These are phyloP conservation scores for Rhynchospora pubera DNA, from an alignment of 176 grass and related monocot genomes.

Conservation along the genomic window DNA sequence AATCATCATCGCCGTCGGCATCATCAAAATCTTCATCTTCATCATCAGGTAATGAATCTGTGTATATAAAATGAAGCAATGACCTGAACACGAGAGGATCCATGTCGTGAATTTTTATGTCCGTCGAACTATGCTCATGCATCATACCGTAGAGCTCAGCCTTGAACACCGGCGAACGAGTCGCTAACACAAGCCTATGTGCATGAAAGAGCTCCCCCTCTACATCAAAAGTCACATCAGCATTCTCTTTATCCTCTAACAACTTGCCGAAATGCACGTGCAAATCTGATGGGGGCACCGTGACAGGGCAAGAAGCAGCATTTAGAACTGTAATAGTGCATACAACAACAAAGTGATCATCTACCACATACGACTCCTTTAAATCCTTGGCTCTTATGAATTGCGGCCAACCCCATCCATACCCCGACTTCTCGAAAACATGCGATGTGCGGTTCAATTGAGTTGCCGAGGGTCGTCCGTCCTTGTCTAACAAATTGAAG, in stretches of 20 bases:
- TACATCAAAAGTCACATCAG: constrained; percentile 4
- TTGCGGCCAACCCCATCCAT: constrained; percentile 18
- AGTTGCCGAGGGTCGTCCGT: background rate
- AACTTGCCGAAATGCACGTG: background rate
- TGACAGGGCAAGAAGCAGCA: background rate
- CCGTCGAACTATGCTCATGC: background rate
- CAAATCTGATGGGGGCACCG: background rate
- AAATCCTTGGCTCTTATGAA: constrained; percentile 7
- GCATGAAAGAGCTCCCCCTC: background rate
- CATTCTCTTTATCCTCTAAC: constrained; percentile 9
- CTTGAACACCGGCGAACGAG: constrained; percentile 22
- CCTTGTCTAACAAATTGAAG: constrained; percentile 16
- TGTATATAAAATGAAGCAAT: constrained; percentile 19
- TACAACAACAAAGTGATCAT: constrained; percentile 6
- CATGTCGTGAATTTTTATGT: constrained; percentile 2
- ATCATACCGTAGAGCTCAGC: constrained; percentile 10
- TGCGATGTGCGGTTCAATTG: constrained; percentile 13
- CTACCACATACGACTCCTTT: background rate
- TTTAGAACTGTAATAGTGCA: constrained; percentile 18
- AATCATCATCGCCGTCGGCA: background rate
- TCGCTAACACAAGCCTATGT: constrained; percentile 11
- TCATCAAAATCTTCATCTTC: background rate
- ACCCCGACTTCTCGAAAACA: constrained; percentile 16
- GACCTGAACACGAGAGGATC: constrained; percentile 1
- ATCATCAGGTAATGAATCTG: constrained; percentile 5